A percentile compares a stretch with the other conserved stretches of the same genome.
phyloP scores from a whole-genome alignment of 257 asterid species.

The Avicennia marina region DNA sequence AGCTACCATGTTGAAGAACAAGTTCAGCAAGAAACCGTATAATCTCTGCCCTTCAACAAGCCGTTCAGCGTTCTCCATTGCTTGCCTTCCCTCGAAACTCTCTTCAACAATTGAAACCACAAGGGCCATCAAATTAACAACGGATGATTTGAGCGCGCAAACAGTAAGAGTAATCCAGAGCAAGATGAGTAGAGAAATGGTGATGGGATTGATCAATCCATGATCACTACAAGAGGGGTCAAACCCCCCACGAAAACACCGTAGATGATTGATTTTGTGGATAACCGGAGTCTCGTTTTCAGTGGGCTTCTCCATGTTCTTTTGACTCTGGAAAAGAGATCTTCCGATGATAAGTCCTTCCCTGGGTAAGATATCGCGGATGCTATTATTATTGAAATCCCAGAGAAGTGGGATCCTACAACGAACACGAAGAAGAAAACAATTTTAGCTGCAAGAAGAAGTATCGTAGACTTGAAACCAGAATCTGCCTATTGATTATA shows the following conservation, averaged over 20 bases:
- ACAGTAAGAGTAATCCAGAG: slow-evolving; percentile 2
- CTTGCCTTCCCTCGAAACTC: slow-evolving; percentile 28
- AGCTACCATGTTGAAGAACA: slow-evolving; percentile 8
- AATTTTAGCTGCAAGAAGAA: slow-evolving; percentile 7
- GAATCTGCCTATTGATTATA: neutral
- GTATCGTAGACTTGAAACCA: neutral
- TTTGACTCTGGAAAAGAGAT: slow-evolving; percentile 4
- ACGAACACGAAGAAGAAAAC: slow-evolving; percentile 12
- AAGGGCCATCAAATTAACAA: neutral
- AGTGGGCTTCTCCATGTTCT: slow-evolving; percentile 24
- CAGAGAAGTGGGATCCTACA: slow-evolving; percentile 16
- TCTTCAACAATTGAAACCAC: slow-evolving; percentile 43
- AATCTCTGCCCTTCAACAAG: slow-evolving; percentile 31
- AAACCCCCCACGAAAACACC: neutral
- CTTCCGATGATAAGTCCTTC: slow-evolving; percentile 2
- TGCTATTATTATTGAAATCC: slow-evolving; percentile 21
- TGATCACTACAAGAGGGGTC: neutral
- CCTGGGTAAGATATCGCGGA: slow-evolving; percentile 23
- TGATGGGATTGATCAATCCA: slow-evolving; percentile 1
- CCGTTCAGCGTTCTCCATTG: slow-evolving; percentile 33
- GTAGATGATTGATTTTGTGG: neutral
- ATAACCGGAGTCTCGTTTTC: slow-evolving; percentile 13
- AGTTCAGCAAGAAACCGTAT: slow-evolving; percentile 32
- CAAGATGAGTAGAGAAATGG: neutral
- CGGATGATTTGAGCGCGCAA: slow-evolving; percentile 18